phyloP scores from a whole-genome alignment of 441 rosid species.

The Syzygium syzygioides region DNA sequence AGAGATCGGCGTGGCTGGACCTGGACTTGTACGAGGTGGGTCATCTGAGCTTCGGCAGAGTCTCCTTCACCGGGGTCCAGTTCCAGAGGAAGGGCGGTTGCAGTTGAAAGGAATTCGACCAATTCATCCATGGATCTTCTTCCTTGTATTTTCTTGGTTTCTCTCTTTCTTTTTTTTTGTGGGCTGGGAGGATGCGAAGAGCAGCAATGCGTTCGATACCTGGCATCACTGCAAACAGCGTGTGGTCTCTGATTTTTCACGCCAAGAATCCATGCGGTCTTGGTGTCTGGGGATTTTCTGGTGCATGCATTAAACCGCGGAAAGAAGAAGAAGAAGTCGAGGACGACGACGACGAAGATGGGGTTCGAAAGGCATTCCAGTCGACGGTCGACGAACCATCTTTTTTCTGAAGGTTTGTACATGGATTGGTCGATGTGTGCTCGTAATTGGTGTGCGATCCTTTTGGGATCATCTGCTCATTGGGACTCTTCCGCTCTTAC shows the following conservation, averaged over 20 bases:
- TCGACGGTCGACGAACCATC: background rate
- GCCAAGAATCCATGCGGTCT: background rate
- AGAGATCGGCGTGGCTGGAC: conserved; percentile 62
- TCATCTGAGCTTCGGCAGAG: conserved; percentile 91
- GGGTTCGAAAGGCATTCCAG: background rate
- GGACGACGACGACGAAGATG: background rate
- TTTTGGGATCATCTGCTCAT: background rate
- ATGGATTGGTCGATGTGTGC: background rate
- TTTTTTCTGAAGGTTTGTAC: background rate
- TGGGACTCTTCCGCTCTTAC: background rate
- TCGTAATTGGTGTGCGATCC: background rate
- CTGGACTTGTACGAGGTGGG: conserved; percentile 46
- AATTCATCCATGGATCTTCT: background rate
- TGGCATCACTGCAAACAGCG: background rate
- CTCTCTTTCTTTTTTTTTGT: background rate
- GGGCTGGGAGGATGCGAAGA: background rate
- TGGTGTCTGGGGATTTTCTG: background rate
- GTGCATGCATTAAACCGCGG: background rate
- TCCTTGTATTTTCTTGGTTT: background rate
- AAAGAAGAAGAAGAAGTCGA: background rate
- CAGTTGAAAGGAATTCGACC: background rate
- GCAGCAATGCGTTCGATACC: background rate
- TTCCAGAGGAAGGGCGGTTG: conserved; percentile 1
- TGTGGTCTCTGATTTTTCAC: background rate
- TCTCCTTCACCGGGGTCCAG: conserved; percentile 52